A percentile compares a stretch with the other conserved stretches of the same genome.
Evolutionary conservation across 495 filamentous ascomycete genomes (phyloP).

Genomic region (Platismatia glauca): DNA sequence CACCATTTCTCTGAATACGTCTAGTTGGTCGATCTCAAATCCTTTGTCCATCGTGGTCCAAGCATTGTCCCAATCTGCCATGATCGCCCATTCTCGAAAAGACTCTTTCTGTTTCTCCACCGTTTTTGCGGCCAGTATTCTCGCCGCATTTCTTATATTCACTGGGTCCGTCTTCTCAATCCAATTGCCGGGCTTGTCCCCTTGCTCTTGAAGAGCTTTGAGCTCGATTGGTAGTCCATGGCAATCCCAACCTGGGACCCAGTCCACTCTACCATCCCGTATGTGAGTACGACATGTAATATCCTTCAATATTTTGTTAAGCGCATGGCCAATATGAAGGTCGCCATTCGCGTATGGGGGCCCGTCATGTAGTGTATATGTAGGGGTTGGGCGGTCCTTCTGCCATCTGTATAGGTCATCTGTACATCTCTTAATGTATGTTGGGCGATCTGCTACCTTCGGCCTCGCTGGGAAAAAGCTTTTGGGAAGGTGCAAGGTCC

Average conservation of each 20-base stretch:
- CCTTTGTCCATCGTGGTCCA: constrained; percentile 87
- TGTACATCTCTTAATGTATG: constrained; percentile 69
- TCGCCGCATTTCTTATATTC: constrained; percentile 59
- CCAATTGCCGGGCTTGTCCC: constrained; percentile 18
- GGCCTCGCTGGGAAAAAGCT: constrained; percentile 50
- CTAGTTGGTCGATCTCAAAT: constrained; percentile 81
- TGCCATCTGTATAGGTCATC: constrained; percentile 90
- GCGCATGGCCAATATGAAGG: constrained; percentile 93
- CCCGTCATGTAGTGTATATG: constrained; percentile 87
- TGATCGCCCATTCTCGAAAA: constrained; percentile 77
- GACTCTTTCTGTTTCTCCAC: constrained; percentile 71
- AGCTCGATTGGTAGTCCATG: constrained; percentile 96
- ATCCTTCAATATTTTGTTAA: constrained; percentile 97
- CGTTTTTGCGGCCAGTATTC: constrained; percentile 62
- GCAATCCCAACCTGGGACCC: constrained; percentile 95
- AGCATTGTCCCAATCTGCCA: constrained; percentile 86
- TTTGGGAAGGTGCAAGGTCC: constrained; percentile 50
- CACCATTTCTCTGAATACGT: constrained; percentile 78
- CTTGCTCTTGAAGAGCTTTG: constrained; percentile 68
- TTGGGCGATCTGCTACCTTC: constrained; percentile 40
- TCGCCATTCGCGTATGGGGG: constrained; percentile 93
- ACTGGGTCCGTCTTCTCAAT: constrained; percentile 30
- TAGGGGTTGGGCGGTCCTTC: constrained; percentile 45
- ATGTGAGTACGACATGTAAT: constrained; percentile 76
- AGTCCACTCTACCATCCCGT: constrained; percentile 68